Percentiles rank a stretch among this genome's conserved stretches.
Evolutionary conservation across 2,329 filamentous ascomycete genomes (phyloP).

Genomic region (Arthroderma sp.): DNA sequence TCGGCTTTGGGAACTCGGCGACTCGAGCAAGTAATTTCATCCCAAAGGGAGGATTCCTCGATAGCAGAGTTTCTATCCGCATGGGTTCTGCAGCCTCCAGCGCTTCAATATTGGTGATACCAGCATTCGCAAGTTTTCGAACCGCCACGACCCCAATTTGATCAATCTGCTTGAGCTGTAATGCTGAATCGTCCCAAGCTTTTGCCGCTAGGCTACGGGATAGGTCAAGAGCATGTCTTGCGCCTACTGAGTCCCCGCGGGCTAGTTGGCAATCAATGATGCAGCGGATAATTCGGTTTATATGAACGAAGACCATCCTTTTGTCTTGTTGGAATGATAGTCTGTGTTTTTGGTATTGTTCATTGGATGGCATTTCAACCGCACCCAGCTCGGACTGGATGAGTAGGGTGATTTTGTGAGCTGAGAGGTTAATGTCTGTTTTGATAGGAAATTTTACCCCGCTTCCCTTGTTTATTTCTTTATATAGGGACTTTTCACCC

Average conservation of each 20-base stretch:
- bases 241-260: constrained; percentile 52
- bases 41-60: constrained; percentile 74
- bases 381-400: constrained; percentile 64
- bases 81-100: constrained; percentile 55
- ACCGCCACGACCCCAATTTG: constrained; percentile 64
- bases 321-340: constrained; percentile 51
- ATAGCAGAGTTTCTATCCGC: constrained; percentile 63
- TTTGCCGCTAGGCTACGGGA: constrained; percentile 62
- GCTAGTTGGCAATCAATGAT: constrained; percentile 60
- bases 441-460: constrained; percentile 61
- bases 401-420: constrained; percentile 66
- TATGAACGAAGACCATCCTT: constrained; percentile 52
- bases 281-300: constrained; percentile 60
- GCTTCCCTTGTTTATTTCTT: constrained; percentile 56
- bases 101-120: constrained; percentile 58
- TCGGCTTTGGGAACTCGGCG: constrained; percentile 58
- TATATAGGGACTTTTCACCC: constrained; percentile 57
- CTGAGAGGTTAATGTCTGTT: constrained; percentile 50
- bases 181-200: constrained; percentile 68
- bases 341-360: constrained; percentile 44
- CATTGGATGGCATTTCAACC: constrained; percentile 49
- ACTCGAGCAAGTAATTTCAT: constrained; percentile 53
- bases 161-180: constrained; percentile 73
- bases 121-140: constrained; percentile 59
- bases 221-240: constrained; percentile 61